Evolutionary conservation across 192 early-diverging fungal species (phyloP), one percentile per base, ranked within the genome.

Genomic region (Dimargaris xerosporica): DNA sequence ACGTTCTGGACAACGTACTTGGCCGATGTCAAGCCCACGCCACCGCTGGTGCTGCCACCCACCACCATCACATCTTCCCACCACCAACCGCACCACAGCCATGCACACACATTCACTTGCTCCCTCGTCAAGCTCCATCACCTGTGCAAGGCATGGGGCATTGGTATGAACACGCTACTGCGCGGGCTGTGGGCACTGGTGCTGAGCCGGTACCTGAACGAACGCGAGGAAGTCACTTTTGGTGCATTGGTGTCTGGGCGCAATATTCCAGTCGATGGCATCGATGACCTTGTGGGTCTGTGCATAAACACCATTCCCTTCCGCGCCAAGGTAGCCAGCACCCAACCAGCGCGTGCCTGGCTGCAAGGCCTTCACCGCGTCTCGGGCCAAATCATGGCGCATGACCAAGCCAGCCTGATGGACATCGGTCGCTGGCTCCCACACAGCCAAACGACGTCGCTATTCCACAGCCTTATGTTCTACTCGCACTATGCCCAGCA

Each of bases 271-370:
- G 41, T 59, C 6, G 23, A 19, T 6, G 56, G 56, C 23, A 39
- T 59, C 16, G 56, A 59, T 19, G 31, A 29, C 30, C 29, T 59
- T 28, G 56, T 59, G 29, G 56, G 56, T 39, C 19, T 59, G 30
- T 42, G 34, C 5, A 42, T 59, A 0, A 59, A 59, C 23, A 59
- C 56, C 31, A 16, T 59, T 1, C 56, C 56, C 5, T 41, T 59
- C 39, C 28, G 56, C 4, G 47, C 25, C 19, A 50, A 4, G 25
- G 19, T 50, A 2, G 47, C 17, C 47, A 17, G 47, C 4, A 50
- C 47, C 47, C 47, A 50, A 23, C 25, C 9, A 23, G 9, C 25
- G 47, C 47, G 25, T 21, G 17, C 47, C 47, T 50, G 47, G 47
- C 7, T 50, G 9, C 47, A 7, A 23, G 9, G 1, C 47, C 15